These are phyloP conservation scores for Metschnikowia gelsemii DNA, from an alignment of 805 yeast genomes.

Conservation along the genomic window DNA sequence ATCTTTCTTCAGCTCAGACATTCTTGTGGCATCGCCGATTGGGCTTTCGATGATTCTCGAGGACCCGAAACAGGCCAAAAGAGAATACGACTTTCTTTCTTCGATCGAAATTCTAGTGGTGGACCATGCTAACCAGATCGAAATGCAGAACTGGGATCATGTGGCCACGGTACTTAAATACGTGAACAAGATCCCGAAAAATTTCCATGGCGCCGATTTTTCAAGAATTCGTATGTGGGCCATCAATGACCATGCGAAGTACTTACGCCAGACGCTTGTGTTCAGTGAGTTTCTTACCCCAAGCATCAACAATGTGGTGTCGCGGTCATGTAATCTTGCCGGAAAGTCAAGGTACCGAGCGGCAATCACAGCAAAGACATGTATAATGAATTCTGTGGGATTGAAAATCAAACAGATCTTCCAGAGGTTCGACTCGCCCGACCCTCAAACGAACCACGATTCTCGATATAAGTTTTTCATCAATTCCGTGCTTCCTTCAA, in stretches of 20 bases:
- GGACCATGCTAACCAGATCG: conserved; percentile 82
- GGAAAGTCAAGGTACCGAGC: conserved; percentile 63
- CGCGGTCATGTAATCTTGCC: conserved; percentile 51
- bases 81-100: conserved; percentile 78
- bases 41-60: conserved; percentile 78
- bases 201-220: conserved; percentile 81
- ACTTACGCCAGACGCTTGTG: conserved; percentile 73
- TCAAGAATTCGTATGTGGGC: conserved; percentile 91
- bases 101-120: conserved; percentile 80
- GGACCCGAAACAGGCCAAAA: conserved; percentile 50
- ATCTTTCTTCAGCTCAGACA: conserved; percentile 79
- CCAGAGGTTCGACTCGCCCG: conserved; percentile 66
- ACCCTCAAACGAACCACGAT: conserved; percentile 52
- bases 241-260: conserved; percentile 74
- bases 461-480: conserved; percentile 79
- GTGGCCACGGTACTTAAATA: conserved; percentile 62
- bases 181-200: conserved; percentile 73
- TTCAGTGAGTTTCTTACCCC: conserved; percentile 81
- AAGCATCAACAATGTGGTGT: conserved; percentile 62
- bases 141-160: conserved; percentile 93
- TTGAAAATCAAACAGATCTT: conserved; percentile 66
- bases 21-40: conserved; percentile 87
- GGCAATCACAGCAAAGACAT: conserved; percentile 41
- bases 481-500: conserved; percentile 69
- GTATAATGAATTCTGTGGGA: conserved; percentile 65